Evolutionary conservation across 345 rosid genomes (phyloP).

Genomic region (Pistacia vera): DNA sequence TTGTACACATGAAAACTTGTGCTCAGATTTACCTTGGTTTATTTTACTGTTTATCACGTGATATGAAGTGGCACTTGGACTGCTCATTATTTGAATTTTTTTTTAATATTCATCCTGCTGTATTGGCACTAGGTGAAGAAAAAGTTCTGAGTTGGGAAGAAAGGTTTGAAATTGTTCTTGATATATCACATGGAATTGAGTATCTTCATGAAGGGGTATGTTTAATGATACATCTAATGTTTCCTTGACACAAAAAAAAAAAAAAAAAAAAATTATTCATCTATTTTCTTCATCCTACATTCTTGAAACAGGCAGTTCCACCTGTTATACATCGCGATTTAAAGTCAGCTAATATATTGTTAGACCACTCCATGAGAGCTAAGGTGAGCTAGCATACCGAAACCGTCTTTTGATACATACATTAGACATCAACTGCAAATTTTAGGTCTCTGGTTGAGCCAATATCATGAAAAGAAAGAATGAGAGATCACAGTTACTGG

Average conservation of each 20-base stretch:
- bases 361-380: conserved; percentile 89
- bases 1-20: neutral
- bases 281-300: neutral
- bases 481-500: too few relatives aligned
- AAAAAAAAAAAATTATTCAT: neutral
- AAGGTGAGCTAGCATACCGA: conserved; percentile 49
- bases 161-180: conserved; percentile 81
- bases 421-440: neutral
- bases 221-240: conserved; percentile 5
- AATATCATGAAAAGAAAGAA: neutral
- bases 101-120: conserved; percentile 2
- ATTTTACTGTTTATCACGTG: neutral
- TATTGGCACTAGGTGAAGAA: conserved; percentile 42
- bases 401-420: neutral
- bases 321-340: conserved; percentile 95
- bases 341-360: conserved; percentile 88
- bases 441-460: neutral
- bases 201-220: conserved; percentile 94
- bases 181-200: conserved; percentile 90
- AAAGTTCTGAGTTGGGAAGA: conserved; percentile 74
- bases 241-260: neutral
- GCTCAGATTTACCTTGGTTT: neutral
- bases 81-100: neutral
- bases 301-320: conserved; percentile 74
- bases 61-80: neutral